Evolutionary conservation across 768 basidiomycete species (phyloP), one percentile per base, ranked within the genome.

Genomic region (Rhodotorula paludigena): DNA sequence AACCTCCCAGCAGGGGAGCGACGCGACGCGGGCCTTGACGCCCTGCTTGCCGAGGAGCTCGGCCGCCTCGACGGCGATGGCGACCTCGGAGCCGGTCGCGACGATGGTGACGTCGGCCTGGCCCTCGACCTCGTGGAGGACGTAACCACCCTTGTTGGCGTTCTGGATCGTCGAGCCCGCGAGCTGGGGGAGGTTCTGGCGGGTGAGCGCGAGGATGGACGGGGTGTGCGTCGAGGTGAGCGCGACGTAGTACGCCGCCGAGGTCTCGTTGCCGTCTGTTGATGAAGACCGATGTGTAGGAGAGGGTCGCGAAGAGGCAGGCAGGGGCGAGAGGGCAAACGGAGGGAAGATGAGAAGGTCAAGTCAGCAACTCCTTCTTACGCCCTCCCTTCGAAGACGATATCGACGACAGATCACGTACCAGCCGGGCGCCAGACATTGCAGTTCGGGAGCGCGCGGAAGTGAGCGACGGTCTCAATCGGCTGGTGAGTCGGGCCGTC

Each of bases 161-260:
- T 84, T 84, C 80, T 92, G 90, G 76, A 96, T 87, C 63, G 88
- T 83, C 35, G 91, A 92, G 63, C 84, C 85, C 76, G 88, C 90
- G 67, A 97, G 86, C 77, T 96, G 92, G 57, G 92, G 92, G 44
- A 97, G 84, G 82, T 91, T 92, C 81, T 94, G 89, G 48, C 89
- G 85, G 60, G 90, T 90, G 60, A 76, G 71, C 54, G 28, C 44
- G 64, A 91, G 81, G 73, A 93, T 83, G 33, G 91, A 92, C 36
- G 92, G 92, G 4, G 90, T 93, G 74, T 81, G 79, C 69, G 79
- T 84, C 68, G 89, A 86, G 71, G 83, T 82, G 74, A 97, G 79
- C 53, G 92, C 88, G 64, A 87, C 85, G 67, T 85, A 78, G 82
- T 96, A 96, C 25, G 92, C 84, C 30, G 92, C 92, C 30, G 90